Evolutionary conservation across 352 stramenopile genomes (phyloP).

Genomic region (Phytopythium litorale): DNA sequence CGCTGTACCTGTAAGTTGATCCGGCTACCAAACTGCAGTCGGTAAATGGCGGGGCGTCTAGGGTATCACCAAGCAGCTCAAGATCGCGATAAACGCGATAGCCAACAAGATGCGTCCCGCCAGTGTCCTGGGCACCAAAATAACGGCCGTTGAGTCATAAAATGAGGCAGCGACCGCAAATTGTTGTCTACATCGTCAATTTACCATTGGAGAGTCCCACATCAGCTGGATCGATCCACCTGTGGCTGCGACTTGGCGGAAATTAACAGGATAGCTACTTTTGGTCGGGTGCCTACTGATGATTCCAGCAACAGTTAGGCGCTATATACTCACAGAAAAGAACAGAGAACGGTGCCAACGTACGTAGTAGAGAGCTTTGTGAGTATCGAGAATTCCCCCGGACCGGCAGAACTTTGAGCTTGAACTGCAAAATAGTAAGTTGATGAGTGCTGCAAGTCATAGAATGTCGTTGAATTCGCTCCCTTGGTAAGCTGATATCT

Average conservation of each 20-base stretch:
- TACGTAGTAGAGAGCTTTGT: constrained; percentile 36
- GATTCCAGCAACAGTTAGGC: background rate
- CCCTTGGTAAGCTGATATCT: constrained; percentile 21
- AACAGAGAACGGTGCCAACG: background rate
- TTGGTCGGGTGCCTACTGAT: constrained; percentile 26
- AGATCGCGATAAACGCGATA: constrained; percentile 67
- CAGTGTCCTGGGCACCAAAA: constrained; percentile 22
- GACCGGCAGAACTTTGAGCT: constrained; percentile 37
- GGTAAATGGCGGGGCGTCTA: constrained; percentile 30
- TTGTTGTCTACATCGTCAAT: background rate
- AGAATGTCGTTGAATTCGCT: constrained; percentile 35
- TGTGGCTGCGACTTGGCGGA: constrained; percentile 23
- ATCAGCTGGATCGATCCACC: constrained; percentile 38
- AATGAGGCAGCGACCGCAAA: too few relatives aligned
- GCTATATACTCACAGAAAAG: background rate
- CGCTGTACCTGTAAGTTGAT: constrained; percentile 42
- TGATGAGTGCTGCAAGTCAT: constrained; percentile 38
- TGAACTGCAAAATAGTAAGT: constrained; percentile 51
- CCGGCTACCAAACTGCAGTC: constrained; percentile 40
- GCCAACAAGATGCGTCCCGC: constrained; percentile 31
- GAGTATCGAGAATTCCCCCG: constrained; percentile 24
- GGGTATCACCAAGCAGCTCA: constrained; percentile 20
- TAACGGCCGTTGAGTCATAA: background rate
- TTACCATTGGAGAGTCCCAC: constrained; percentile 43
- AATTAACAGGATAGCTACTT: constrained; percentile 24